A percentile compares a stretch with the other conserved stretches of the same genome.
Conservation (phyloP, 192 early-diverging fungal species). For the Linnemannia zychae region DNA sequence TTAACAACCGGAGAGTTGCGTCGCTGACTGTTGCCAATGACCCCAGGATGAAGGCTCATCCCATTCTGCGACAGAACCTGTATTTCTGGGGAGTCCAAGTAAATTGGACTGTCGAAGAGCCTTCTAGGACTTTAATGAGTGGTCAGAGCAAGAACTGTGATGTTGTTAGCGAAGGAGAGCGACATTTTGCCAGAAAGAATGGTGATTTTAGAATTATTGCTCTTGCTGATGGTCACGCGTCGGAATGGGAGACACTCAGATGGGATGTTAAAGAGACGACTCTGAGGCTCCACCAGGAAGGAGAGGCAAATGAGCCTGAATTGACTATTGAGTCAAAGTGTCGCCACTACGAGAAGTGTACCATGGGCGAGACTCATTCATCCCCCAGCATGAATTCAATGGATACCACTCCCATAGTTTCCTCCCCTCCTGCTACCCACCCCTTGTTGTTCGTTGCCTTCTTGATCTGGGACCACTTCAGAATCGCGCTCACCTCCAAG, state of each 20-base stretch:
- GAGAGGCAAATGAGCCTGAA: background rate
- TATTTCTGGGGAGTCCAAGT: constrained; percentile 47
- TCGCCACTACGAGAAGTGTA: constrained; percentile 22
- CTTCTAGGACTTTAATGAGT: background rate
- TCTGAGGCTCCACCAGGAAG: background rate
- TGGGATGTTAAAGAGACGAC: constrained; percentile 18
- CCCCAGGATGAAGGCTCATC: background rate
- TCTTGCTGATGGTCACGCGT: constrained; percentile 22
- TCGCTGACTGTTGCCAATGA: background rate
- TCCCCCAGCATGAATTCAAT: background rate
- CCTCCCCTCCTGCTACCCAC: too few relatives aligned
- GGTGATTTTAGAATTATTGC: constrained; percentile 34
- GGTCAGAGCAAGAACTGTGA: background rate
- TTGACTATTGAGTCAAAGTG: background rate
- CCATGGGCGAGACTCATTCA: background rate
- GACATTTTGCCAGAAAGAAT: background rate
- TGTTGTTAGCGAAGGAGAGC: background rate
- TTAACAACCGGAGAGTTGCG: background rate
- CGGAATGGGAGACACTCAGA: constrained; percentile 29
- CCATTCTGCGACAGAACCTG: background rate
- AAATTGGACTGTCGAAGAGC: constrained; percentile 24
- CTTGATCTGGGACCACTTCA: constrained; percentile 44
- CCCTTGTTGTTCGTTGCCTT: constrained; percentile 27
- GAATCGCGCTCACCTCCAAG: constrained; percentile 24
- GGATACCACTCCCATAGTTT: background rate